Conservation (phyloP, 2,329 filamentous ascomycete genomes). For the Diplodia scrobiculata region DNA sequence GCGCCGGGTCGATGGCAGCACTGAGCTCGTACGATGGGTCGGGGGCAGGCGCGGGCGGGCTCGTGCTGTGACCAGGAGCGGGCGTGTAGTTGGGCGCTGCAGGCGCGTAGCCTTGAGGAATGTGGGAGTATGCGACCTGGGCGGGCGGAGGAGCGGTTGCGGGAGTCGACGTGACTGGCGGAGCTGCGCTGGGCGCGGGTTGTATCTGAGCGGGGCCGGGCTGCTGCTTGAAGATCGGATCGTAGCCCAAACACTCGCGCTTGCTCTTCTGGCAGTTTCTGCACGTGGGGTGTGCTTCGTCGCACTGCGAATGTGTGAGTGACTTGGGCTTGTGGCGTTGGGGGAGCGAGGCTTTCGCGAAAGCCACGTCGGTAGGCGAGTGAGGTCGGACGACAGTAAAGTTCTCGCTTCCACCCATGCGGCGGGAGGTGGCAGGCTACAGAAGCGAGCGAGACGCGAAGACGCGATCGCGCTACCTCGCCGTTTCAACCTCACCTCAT, state of each 20-base stretch:
- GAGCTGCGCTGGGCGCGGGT: conserved; percentile 60
- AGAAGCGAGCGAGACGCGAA: conserved; percentile 29
- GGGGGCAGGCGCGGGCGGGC: conserved; percentile 42
- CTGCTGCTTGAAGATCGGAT: conserved; percentile 80
- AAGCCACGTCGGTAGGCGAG: conserved; percentile 26
- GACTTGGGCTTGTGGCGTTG: not conserved
- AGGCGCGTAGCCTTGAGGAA: conserved; percentile 49
- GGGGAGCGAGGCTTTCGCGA: conserved; percentile 12
- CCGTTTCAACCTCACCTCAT: conserved; percentile 31
- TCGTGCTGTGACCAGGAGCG: conserved; percentile 32
- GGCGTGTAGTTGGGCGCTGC: conserved; percentile 47
- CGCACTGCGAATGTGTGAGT: conserved; percentile 65
- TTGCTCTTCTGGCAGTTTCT: conserved; percentile 88
- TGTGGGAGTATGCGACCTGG: conserved; percentile 42
- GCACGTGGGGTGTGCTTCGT: conserved; percentile 91
- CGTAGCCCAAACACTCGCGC: conserved; percentile 82
- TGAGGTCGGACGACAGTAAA: conserved; percentile 41
- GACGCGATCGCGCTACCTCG: conserved; percentile 35
- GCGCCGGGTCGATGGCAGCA: conserved; percentile 66
- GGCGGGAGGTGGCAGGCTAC: conserved; percentile 26
- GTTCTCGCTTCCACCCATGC: conserved; percentile 45
- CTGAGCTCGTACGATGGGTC: conserved; percentile 55
- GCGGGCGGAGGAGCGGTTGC: conserved; percentile 41
- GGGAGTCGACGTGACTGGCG: conserved; percentile 39
- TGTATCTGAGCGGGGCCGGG: conserved; percentile 71